Conservation (phyloP, 768 basidiomycete species). For the Mycena rebaudengoi region DNA sequence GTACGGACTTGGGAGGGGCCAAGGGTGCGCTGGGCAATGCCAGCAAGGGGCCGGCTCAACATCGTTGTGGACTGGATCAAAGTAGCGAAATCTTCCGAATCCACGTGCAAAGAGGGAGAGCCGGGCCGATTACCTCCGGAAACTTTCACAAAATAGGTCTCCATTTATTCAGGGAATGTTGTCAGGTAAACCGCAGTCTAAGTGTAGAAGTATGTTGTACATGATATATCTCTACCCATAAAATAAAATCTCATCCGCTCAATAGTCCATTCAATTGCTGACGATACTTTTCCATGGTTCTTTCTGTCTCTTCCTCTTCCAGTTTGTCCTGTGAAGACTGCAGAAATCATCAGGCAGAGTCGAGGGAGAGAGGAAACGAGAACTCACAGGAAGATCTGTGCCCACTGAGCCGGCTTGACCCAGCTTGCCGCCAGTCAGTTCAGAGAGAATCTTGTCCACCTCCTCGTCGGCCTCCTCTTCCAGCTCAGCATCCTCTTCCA, state of each 20-base stretch:
- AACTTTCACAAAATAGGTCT: too few species aligned
- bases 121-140: too few species aligned
- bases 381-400: constrained; percentile 78
- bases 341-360: constrained; percentile 3
- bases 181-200: neutral
- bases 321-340: constrained; percentile 67
- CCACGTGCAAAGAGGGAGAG: neutral
- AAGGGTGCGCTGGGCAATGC: constrained; percentile 62
- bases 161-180: too few species aligned
- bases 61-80: constrained; percentile 50
- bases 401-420: constrained; percentile 82
- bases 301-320: constrained; percentile 86
- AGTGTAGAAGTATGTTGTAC: neutral
- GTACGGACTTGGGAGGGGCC: constrained; percentile 56
- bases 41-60: constrained; percentile 67
- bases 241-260: constrained; percentile 52
- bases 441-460: constrained; percentile 95
- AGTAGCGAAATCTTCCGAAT: neutral
- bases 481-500: constrained; percentile 94
- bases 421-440: constrained; percentile 95
- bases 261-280: constrained; percentile 89
- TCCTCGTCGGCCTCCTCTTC: constrained; percentile 98
- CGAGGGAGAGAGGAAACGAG: constrained; percentile 6
- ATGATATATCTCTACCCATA: constrained; percentile 8
- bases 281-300: constrained; percentile 90